Conservation (phyloP, 1,284 basidiomycete genomes). For the Leccinum variabile region DNA sequence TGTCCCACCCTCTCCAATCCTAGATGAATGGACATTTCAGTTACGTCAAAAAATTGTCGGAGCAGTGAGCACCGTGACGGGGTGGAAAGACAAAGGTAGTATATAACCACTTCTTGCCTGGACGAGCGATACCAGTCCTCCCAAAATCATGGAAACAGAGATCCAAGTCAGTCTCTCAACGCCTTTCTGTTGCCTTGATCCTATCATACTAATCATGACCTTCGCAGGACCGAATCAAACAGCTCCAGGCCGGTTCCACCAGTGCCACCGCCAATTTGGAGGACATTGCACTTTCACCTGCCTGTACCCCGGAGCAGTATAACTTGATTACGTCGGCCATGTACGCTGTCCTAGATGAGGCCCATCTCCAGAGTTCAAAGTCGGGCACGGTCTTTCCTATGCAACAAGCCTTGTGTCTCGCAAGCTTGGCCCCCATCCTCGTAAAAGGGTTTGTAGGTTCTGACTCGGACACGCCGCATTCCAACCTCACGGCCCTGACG, state of each 20-base stretch:
- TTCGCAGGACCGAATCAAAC: conserved; percentile 21
- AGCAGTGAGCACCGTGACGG: no score
- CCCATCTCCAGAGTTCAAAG: conserved; percentile 23
- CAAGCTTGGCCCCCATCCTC: conserved; percentile 21
- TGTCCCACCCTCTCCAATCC: conserved; percentile 68
- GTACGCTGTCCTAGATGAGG: conserved; percentile 22
- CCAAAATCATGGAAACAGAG: conserved; percentile 21
- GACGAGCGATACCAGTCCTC: neutral
- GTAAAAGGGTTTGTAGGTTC: conserved; percentile 1
- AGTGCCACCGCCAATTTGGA: conserved; percentile 20
- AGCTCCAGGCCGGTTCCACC: conserved; percentile 24
- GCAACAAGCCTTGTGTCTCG: conserved; percentile 26
- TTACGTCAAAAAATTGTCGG: conserved; percentile 4
- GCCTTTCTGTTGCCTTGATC: neutral
- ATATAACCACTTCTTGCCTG: conserved; percentile 1
- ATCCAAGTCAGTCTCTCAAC: conserved; percentile 18
- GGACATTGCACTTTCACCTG: conserved; percentile 22
- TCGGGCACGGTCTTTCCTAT: conserved; percentile 16
- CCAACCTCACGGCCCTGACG: conserved; percentile 11
- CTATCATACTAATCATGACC: neutral
- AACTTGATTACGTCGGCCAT: conserved; percentile 21
- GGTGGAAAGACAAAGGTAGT: neutral
- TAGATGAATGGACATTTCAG: conserved; percentile 74
- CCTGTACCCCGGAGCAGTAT: conserved; percentile 25
- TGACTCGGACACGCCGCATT: neutral